Evolutionary conservation across 2,329 filamentous ascomycete genomes (phyloP), one percentile per base, ranked within the genome.

Genomic region (Hypoxylon sp.): DNA sequence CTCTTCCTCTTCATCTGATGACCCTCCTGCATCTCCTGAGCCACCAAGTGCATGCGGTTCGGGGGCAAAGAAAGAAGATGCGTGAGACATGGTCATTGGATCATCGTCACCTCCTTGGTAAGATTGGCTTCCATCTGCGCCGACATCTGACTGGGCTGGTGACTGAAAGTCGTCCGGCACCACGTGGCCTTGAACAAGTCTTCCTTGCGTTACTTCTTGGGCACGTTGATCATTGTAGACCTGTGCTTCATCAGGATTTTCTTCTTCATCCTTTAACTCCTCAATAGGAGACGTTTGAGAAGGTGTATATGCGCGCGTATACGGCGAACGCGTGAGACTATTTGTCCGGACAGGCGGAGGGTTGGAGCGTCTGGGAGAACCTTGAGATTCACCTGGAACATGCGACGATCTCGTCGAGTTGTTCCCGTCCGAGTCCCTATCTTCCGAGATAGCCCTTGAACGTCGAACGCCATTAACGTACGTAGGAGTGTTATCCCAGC

Each of bases 141-240:
- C 72, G n/a, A 89, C 86, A 8, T 90, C 89, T 37, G 69, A 71
- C 17, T 65, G 63, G 5, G 63, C 37, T 14, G 94, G 92, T 1
- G 94, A 97, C 1, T 92, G 92, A 76, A 94, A 95, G 78, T 97
- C 92, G 78, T 98, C 96, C 70, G 97, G 93, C 10, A 99, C 96
- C 72, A 99, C 92, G 78, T 98, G 96, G 13, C 96, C 96, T 74
- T 98, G 94, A 8, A 98, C 89, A 47, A 99, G 85, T 58, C 96
- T 91, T 9, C 94, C 95, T 65, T 94, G 95, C 46, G 94, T 97
- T 52, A 99, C 94, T 78, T 98, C 94, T 44, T 91, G 88, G 17
- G 93, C 94, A 64, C 93, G 91, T 78, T 93, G 88, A 75, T 97
- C 94, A 60, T 91, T 92, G 75, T 92, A 94, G 66, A 90, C 83